Evolutionary conservation across 306 rosid genomes (phyloP), one percentile per base, ranked within the genome.

Genomic region (Crataegus laevigata): DNA sequence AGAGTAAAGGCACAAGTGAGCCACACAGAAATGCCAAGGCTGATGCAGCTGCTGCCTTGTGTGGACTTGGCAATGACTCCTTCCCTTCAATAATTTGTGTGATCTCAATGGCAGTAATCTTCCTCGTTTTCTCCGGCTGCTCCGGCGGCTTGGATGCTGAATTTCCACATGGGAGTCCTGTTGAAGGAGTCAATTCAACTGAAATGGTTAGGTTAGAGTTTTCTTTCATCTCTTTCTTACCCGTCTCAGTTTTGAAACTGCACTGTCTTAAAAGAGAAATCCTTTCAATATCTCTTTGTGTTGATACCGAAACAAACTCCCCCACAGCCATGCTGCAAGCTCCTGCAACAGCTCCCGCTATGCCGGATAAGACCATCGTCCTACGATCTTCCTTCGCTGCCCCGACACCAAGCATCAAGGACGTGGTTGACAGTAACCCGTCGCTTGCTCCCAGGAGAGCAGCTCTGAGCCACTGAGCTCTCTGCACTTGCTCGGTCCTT

Each of bases 291-390:
- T 80, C 83, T 61, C 72, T 55, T 71, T 75, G 83, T 14, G 80
- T 74, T 1, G 75, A 75, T 55, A 80, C 83, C 4, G 80, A 80
- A 51, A 75, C 72, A 32, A 61, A 75, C 62, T 80, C 80, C 18
- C 83, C 80, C 22, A 69, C 76, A 4, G 83, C 80, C 80, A 80
- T 75, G 80, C 79, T 80, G 28, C 75, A 75, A 21, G 80, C 76
- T n/a, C 83, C 76, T 3, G 76, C 80, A 17, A 80, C 18, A 42
- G 76, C 76, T 12, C 79, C 76, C 2, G 79, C 80, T 55, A 69
- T 17, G 32, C 83, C 76, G 0, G 72, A 60, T 17, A 80, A 26
- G 36, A 75, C 28, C 66, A 75, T 75, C 3, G 68, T 51, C 75
- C 72, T 14, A 40, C 71, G 78, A 30, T 65, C 78, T 24, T 64